Conservation (phyloP, 1,284 basidiomycete species). For the Melampsora americana region DNA sequence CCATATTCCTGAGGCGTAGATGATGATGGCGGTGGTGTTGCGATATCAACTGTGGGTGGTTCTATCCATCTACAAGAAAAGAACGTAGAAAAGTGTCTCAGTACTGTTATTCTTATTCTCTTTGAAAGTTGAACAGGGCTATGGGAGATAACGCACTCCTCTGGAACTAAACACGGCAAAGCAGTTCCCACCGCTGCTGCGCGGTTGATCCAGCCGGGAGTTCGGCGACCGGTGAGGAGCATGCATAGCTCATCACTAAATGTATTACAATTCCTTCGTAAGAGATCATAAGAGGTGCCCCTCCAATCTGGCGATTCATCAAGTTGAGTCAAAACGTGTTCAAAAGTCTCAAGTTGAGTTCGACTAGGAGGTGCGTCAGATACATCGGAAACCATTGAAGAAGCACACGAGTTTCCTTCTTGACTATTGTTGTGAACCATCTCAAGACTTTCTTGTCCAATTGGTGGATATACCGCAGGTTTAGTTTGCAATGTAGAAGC, state of each 20-base stretch:
- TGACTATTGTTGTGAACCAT: too few species aligned
- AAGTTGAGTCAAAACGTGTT: slow-evolving; percentile 11
- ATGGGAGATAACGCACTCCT: slow-evolving; percentile 4
- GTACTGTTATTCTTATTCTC: too few species aligned
- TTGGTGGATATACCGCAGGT: too few species aligned
- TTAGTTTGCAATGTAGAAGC: too few species aligned
- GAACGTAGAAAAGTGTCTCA: too few species aligned
- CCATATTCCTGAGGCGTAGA: too few species aligned
- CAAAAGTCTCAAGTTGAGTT: slow-evolving; percentile 30
- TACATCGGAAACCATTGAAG: neutral
- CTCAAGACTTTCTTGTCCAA: too few species aligned
- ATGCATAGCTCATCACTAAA: slow-evolving; percentile 27
- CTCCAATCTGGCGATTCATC: slow-evolving; percentile 30
- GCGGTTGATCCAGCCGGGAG: slow-evolving; percentile 37
- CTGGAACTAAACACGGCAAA: slow-evolving; percentile 33
- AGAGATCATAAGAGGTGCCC: slow-evolving; percentile 37
- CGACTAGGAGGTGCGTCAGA: neutral
- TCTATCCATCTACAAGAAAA: too few species aligned
- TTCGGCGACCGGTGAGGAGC: slow-evolving; percentile 14
- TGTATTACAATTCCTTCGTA: slow-evolving; percentile 26
- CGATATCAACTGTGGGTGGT: too few species aligned
- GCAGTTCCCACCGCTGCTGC: slow-evolving; percentile 19
- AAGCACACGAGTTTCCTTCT: too few species aligned
- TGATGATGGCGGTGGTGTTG: too few species aligned
- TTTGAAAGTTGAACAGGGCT: neutral